A percentile compares a stretch with the other conserved stretches of the same genome.
Conservation (phyloP, 2,329 filamentous ascomycete species). For the Cercospora beticola region DNA sequence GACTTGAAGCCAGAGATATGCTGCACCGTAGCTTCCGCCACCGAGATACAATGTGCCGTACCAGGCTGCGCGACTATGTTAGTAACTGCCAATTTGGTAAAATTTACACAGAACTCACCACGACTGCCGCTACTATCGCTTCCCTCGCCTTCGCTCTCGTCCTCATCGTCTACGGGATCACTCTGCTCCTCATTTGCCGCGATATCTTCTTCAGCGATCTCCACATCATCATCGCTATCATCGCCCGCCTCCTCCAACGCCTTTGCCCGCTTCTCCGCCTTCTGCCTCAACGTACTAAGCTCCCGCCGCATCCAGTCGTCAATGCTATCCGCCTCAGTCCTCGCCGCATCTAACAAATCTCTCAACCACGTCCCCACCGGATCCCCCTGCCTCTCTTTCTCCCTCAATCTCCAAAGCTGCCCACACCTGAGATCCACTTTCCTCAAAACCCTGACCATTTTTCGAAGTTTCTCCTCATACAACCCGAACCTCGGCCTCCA, state of each 20-base stretch:
- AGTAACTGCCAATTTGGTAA: neutral
- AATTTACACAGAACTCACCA: neutral
- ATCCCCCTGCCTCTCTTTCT: neutral
- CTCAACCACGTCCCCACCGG: neutral
- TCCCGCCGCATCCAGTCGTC: neutral
- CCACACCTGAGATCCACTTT: neutral
- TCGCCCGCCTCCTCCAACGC: neutral
- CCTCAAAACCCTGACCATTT: neutral
- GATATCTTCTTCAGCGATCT: neutral
- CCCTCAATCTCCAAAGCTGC: neutral
- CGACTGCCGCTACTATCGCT: neutral
- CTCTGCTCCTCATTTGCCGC: neutral
- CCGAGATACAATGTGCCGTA: neutral
- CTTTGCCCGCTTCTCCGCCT: neutral
- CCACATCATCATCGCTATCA: neutral
- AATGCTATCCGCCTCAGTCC: neutral
- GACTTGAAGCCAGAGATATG: neutral
- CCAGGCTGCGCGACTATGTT: neutral
- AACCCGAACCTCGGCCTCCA: constrained; percentile 5
- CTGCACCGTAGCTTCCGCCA: neutral
- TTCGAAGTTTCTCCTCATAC: neutral
- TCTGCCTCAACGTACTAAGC: neutral
- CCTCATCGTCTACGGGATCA: neutral
- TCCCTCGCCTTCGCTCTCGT: neutral
- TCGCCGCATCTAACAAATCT: neutral